These are phyloP conservation scores for Cercospora brassicicola DNA, from an alignment of 2,329 filamentous ascomycete species.

Conservation along the genomic window DNA sequence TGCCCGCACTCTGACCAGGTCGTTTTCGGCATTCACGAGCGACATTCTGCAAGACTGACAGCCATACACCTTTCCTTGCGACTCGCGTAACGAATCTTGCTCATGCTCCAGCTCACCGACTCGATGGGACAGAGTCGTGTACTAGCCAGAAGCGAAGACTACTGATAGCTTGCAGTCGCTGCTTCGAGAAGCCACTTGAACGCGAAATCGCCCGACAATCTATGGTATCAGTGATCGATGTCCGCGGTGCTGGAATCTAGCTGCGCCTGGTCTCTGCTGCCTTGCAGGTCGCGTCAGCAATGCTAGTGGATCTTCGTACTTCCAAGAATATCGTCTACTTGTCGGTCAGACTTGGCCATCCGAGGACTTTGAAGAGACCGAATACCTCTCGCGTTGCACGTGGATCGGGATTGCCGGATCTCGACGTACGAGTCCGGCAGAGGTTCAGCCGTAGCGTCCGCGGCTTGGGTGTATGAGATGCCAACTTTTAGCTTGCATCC, in stretches of 20 bases:
- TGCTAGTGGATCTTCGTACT: background rate
- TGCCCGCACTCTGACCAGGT: background rate
- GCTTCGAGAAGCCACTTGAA: background rate
- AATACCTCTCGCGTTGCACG: background rate
- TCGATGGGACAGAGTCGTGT: background rate
- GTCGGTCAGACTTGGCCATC: background rate
- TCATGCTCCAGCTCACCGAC: background rate
- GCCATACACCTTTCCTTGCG: background rate
- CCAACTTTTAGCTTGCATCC: background rate
- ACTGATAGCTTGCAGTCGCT: background rate
- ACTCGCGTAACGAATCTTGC: background rate
- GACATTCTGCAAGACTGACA: background rate
- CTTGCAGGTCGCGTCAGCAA: background rate
- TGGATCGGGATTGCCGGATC: background rate
- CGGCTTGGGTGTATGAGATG: background rate
- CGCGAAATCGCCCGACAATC: background rate
- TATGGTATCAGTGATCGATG: background rate
- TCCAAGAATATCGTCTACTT: background rate
- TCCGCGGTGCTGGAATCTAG: background rate
- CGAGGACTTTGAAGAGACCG: background rate
- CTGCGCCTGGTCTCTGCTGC: background rate
- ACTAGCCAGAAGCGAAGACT: background rate
- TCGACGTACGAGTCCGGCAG: background rate
- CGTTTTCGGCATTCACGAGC: background rate
- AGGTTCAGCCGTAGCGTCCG: background rate